Evolutionary conservation across 2,329 filamentous ascomycete genomes (phyloP).

Genomic region (Sclerotinia subarctica): DNA sequence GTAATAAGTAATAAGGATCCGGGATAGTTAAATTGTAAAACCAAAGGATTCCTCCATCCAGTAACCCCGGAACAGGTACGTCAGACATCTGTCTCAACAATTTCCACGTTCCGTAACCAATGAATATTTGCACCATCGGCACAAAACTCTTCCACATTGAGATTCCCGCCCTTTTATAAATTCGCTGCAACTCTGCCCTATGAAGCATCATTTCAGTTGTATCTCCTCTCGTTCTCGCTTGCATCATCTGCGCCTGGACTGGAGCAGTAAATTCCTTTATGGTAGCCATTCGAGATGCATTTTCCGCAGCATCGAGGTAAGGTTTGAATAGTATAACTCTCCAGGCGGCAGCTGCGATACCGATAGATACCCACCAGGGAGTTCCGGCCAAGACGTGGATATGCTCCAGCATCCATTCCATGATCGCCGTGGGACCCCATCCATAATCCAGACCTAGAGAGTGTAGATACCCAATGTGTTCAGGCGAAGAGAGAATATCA

Average conservation of each 20-base stretch:
- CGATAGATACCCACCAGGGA: conserved; percentile 80
- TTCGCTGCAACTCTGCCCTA: conserved; percentile 46
- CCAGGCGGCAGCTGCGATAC: conserved; percentile 60
- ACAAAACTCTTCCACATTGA: conserved; percentile 49
- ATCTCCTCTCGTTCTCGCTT: conserved; percentile 43
- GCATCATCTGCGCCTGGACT: conserved; percentile 53
- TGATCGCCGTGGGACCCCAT: conserved; percentile 69
- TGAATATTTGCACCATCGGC: conserved; percentile 61
- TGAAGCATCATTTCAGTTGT: conserved; percentile 46
- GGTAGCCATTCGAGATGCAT: conserved; percentile 58
- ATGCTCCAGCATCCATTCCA: conserved; percentile 78
- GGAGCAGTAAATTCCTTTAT: conserved; percentile 57
- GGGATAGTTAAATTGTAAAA: conserved; percentile 69
- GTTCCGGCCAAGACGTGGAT: conserved; percentile 71
- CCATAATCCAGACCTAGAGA: conserved; percentile 84
- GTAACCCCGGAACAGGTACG: conserved; percentile 77
- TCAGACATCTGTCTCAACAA: conserved; percentile 69
- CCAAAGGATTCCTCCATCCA: conserved; percentile 71
- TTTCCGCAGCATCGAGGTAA: conserved; percentile 59
- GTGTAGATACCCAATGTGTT: conserved; percentile 78
- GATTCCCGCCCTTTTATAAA: conserved; percentile 56
- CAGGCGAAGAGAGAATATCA: conserved; percentile 39
- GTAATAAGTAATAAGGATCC: conserved; percentile 78
- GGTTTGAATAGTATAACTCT: conserved; percentile 66
- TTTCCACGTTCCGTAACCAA: conserved; percentile 79